Conservation (phyloP, 2,329 filamentous ascomycete genomes). For the Nemania sp. region DNA sequence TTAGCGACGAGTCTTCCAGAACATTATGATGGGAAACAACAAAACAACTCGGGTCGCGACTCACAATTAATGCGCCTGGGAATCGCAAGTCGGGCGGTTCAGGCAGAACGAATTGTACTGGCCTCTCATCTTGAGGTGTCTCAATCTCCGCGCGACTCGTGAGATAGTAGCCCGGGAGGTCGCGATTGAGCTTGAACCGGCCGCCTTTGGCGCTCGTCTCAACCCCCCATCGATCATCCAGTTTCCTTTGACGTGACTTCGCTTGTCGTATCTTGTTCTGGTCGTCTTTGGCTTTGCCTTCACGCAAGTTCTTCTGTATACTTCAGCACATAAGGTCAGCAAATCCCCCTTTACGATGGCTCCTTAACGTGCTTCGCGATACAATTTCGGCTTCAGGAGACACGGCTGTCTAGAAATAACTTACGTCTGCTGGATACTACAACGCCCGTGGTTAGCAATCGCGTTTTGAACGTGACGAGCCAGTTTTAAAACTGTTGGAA, state of each 20-base stretch:
- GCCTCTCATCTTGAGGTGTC: conserved; percentile 65
- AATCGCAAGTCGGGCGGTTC: conserved; percentile 73
- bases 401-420: neutral
- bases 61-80: conserved; percentile 67
- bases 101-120: conserved; percentile 62
- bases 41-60: neutral
- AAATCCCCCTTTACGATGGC: neutral
- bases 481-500: no score
- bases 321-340: conserved; percentile 8
- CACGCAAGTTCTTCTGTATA: conserved; percentile 73
- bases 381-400: neutral
- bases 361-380: neutral
- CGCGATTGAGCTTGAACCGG: conserved; percentile 80
- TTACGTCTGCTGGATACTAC: conserved; percentile 66
- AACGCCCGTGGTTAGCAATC: neutral
- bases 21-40: no score
- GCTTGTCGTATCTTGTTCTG: conserved; percentile 87
- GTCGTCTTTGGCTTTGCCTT: conserved; percentile 77
- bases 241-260: conserved; percentile 80
- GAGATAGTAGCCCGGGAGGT: conserved; percentile 66
- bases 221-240: conserved; percentile 80
- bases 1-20: conserved; percentile 1
- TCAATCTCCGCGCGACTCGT: conserved; percentile 70
- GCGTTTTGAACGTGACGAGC: no score
- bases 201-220: conserved; percentile 73